A percentile compares a stretch with the other conserved stretches of the same genome.
These are phyloP conservation scores for Capronia epimyces DNA, from an alignment of 2,329 filamentous ascomycete genomes.

Conservation along the genomic window DNA sequence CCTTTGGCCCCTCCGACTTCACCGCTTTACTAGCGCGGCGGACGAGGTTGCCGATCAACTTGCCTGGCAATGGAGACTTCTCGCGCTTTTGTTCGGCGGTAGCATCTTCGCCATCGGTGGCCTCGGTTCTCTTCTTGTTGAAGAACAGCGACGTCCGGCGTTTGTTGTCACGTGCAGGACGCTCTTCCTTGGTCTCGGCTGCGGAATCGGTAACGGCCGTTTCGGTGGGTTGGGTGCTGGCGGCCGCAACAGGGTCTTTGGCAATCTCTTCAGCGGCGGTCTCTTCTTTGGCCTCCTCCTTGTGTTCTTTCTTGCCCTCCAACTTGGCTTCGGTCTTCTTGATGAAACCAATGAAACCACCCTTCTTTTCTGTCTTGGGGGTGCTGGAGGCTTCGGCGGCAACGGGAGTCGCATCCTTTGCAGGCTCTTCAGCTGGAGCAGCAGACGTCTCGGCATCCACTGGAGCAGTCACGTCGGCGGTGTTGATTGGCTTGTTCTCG, in stretches of 20 bases:
- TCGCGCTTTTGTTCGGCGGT: conserved; percentile 44
- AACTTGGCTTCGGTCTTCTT: conserved; percentile 34
- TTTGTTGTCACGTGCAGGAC: conserved; percentile 39
- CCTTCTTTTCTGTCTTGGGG: conserved; percentile 34
- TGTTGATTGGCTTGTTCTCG: conserved; percentile 38
- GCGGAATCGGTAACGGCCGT: conserved; percentile 20
- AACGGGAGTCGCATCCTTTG: conserved; percentile 32
- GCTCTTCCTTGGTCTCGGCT: conserved; percentile 37
- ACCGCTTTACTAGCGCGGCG: conserved; percentile 46
- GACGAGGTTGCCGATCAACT: conserved; percentile 45
- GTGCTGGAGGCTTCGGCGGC: conserved; percentile 31
- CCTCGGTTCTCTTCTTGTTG: conserved; percentile 49
- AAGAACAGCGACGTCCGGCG: conserved; percentile 53
- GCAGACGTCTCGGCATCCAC: conserved; percentile 33
- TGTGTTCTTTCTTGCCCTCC: conserved; percentile 28
- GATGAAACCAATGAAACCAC: conserved; percentile 31
- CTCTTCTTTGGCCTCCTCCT: conserved; percentile 31
- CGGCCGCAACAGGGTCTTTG: conserved; percentile 25
- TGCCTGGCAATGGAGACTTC: conserved; percentile 31
- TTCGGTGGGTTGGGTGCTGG: conserved; percentile 18
- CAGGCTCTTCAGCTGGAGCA: conserved; percentile 32
- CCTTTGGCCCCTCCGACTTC: conserved; percentile 35
- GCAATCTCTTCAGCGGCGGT: conserved; percentile 24
- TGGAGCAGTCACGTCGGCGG: conserved; percentile 43
- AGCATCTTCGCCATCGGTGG: conserved; percentile 40